phyloP scores from a whole-genome alignment of 164 flowering plant genomes.

The Houttuynia cordata region DNA sequence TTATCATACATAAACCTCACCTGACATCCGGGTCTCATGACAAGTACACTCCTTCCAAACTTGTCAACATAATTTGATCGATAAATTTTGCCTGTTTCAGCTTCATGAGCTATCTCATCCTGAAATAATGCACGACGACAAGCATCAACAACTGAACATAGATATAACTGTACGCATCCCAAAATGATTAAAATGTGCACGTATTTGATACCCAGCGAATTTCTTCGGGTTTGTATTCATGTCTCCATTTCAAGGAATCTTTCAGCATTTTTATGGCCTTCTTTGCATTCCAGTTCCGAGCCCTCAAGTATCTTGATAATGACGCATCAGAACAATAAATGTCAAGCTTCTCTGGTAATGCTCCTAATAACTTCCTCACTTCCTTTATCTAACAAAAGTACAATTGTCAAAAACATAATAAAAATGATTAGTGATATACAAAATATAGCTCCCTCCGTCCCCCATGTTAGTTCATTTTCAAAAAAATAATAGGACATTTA shows the following conservation, averaged over 20 bases:
- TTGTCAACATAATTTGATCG: conserved; percentile 54
- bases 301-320: conserved; percentile 53
- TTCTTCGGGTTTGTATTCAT: conserved; percentile 75
- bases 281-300: conserved; percentile 81
- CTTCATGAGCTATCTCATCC: conserved; percentile 86
- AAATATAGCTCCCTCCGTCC: not conserved
- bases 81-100: conserved; percentile 78
- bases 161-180: not conserved
- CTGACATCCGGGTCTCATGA: conserved; percentile 81
- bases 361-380: conserved; percentile 47
- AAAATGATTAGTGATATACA: not conserved
- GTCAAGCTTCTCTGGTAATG: conserved; percentile 40
- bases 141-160: conserved; percentile 1
- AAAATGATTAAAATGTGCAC: not conserved
- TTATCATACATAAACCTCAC: conserved; percentile 17
- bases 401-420: not conserved
- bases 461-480: not conserved
- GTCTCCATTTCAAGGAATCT: conserved; percentile 81
- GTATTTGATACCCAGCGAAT: conserved; percentile 66
- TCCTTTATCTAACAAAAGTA: conserved; percentile 56
- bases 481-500: no score
- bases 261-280: conserved; percentile 87
- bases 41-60: conserved; percentile 71
- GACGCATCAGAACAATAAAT: conserved; percentile 68
- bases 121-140: conserved; percentile 14